phyloP scores from a whole-genome alignment of 768 basidiomycete species.

The Russula lepida region DNA sequence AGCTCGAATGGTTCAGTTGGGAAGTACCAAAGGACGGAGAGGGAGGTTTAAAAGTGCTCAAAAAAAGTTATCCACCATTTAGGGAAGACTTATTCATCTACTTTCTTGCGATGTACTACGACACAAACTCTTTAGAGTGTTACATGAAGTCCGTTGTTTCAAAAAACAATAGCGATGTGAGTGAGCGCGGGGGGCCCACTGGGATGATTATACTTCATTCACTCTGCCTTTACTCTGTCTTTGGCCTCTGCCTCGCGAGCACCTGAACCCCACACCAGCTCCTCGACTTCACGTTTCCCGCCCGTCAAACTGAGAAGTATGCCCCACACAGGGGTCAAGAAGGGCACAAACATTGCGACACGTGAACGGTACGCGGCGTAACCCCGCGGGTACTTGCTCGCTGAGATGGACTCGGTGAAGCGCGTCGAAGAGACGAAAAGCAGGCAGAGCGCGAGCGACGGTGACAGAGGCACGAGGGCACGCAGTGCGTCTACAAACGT shows the following conservation, averaged over 20 bases:
- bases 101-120: slow-evolving; percentile 1
- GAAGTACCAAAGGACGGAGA: background rate
- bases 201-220: background rate
- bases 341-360: slow-evolving; percentile 71
- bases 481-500: slow-evolving; percentile 22
- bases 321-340: slow-evolving; percentile 39
- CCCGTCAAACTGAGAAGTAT: slow-evolving; percentile 33
- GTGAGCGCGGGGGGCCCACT: background rate
- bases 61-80: slow-evolving; percentile 5
- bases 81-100: background rate
- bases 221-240: slow-evolving; percentile 23
- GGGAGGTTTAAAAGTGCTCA: background rate
- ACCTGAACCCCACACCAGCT: slow-evolving; percentile 35
- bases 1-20: background rate
- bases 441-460: slow-evolving; percentile 51
- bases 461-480: slow-evolving; percentile 36
- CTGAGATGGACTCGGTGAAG: slow-evolving; percentile 76
- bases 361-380: slow-evolving; percentile 69
- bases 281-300: slow-evolving; percentile 31
- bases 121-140: background rate
- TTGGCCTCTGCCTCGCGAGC: slow-evolving; percentile 20
- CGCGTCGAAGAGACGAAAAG: slow-evolving; percentile 73
- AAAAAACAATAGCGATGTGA: background rate
- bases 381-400: slow-evolving; percentile 57
- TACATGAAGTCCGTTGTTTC: background rate